A percentile compares a stretch with the other conserved stretches of the same genome.
Evolutionary conservation across 768 basidiomycete species (phyloP).

Genomic region (Leccinum uliginosum): DNA sequence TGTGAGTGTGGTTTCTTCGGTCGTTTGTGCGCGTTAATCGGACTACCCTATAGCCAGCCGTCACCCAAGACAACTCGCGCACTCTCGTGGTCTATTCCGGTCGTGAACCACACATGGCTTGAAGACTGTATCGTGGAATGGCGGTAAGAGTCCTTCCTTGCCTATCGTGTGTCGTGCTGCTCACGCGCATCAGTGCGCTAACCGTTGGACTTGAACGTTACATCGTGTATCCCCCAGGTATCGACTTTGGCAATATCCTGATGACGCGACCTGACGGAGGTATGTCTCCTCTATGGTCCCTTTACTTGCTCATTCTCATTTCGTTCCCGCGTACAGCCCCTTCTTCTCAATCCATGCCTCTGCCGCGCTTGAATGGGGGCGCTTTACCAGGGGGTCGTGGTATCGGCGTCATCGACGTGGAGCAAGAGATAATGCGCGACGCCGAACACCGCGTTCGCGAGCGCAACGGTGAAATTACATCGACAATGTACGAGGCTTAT

Average conservation of each 20-base stretch:
- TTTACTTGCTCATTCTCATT: not conserved
- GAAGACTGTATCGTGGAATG: conserved; percentile 87
- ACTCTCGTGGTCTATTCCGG: conserved; percentile 72
- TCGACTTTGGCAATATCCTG: conserved; percentile 55
- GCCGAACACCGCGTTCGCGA: conserved; percentile 6
- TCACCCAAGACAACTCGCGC: conserved; percentile 69
- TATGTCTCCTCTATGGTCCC: not conserved
- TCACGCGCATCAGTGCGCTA: conserved; percentile 35
- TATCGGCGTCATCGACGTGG: conserved; percentile 20
- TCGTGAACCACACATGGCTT: conserved; percentile 89
- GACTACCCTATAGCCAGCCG: conserved; percentile 28
- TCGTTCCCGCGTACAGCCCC: not conserved
- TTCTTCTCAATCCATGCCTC: conserved; percentile 6
- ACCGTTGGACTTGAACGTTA: conserved; percentile 65
- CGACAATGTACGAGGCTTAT: not conserved
- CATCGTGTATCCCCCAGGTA: conserved; percentile 59
- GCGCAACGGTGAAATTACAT: not conserved
- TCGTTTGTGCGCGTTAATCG: not conserved
- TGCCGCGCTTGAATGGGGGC: conserved; percentile 13
- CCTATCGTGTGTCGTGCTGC: not conserved
- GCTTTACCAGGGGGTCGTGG: conserved; percentile 30
- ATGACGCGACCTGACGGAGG: conserved; percentile 18
- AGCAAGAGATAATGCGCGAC: conserved; percentile 22
- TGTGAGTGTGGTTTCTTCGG: conserved; percentile 43
- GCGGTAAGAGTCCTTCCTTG: conserved; percentile 34